Percentiles rank a stretch among this genome's conserved stretches.
Conservation (phyloP, 352 stramenopile species). For the Pythium chondricola region DNA sequence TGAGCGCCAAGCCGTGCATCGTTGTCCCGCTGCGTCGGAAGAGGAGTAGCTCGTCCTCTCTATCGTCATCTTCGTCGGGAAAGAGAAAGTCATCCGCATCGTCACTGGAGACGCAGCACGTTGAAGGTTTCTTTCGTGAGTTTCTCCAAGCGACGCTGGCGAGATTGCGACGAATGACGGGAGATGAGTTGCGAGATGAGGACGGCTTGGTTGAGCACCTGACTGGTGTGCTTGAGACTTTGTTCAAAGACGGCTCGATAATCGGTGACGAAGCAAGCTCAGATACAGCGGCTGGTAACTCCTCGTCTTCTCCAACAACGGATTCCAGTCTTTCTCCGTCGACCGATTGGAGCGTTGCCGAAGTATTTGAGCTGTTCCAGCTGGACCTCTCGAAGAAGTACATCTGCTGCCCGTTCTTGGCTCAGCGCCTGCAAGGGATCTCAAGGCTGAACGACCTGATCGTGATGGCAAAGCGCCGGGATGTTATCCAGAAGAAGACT, state of each 20-base stretch:
- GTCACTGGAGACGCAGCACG: slow-evolving; percentile 25
- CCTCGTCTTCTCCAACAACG: slow-evolving; percentile 13
- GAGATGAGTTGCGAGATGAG: slow-evolving; percentile 76
- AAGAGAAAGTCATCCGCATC: slow-evolving; percentile 33
- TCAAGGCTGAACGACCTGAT: slow-evolving; percentile 73
- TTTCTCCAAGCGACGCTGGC: slow-evolving; percentile 70
- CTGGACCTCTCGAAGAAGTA: slow-evolving; percentile 83
- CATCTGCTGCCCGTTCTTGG: slow-evolving; percentile 80
- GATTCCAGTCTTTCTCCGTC: slow-evolving; percentile 10
- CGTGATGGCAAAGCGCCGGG: slow-evolving; percentile 59
- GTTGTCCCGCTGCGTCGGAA: slow-evolving; percentile 34
- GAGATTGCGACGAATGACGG: slow-evolving; percentile 54
- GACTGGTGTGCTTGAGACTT: slow-evolving; percentile 51
- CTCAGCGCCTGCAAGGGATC: slow-evolving; percentile 64
- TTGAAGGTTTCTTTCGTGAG: slow-evolving; percentile 76
- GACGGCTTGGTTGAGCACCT: slow-evolving; percentile 73
- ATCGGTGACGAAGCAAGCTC: slow-evolving; percentile 22
- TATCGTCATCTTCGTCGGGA: slow-evolving; percentile 8
- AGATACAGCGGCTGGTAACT: background rate
- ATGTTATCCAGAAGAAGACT: slow-evolving; percentile 57
- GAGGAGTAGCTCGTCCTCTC: slow-evolving; percentile 8
- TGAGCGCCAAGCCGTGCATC: slow-evolving; percentile 71
- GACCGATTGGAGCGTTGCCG: slow-evolving; percentile 41
- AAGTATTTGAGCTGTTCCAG: slow-evolving; percentile 78
- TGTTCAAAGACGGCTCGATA: slow-evolving; percentile 62